Conservation (phyloP, 2,329 filamentous ascomycete genomes). For the Aulographum hederae region DNA sequence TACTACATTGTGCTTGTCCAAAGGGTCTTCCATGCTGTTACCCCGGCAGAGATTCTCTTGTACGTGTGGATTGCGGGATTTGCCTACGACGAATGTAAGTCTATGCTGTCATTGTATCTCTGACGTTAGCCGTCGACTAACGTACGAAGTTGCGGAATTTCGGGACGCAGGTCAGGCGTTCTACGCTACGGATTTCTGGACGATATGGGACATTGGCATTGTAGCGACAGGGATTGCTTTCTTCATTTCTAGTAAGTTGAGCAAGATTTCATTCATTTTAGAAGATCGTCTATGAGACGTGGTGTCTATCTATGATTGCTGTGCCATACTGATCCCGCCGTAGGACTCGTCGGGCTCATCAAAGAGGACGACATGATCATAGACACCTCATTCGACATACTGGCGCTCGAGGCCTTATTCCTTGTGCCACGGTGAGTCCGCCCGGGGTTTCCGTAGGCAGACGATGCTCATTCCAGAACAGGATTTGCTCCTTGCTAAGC, state of each 20-base stretch:
- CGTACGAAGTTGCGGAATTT: conserved; percentile 39
- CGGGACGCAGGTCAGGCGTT: conserved; percentile 68
- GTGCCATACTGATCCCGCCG: too few relatives aligned
- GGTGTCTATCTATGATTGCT: too few relatives aligned
- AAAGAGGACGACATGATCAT: conserved; percentile 43
- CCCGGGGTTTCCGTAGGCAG: background rate
- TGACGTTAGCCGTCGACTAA: background rate
- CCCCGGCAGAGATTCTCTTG: conserved; percentile 49
- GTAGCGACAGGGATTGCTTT: conserved; percentile 57
- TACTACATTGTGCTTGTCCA: conserved; percentile 79
- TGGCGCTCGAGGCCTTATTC: conserved; percentile 75
- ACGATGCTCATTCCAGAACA: conserved; percentile 12
- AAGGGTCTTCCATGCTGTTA: conserved; percentile 45
- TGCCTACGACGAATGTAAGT: conserved; percentile 53
- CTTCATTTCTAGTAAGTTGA: conserved; percentile 45
- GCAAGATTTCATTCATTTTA: background rate
- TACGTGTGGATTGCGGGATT: conserved; percentile 81
- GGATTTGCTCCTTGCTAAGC: conserved; percentile 72
- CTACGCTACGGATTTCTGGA: conserved; percentile 72
- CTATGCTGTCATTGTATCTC: too few relatives aligned
- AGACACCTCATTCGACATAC: conserved; percentile 71
- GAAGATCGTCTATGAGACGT: too few relatives aligned
- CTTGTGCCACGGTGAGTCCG: conserved; percentile 48
- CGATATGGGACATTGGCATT: conserved; percentile 42
- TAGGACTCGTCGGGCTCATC: conserved; percentile 49